Evolutionary conservation across 2,329 filamentous ascomycete species (phyloP).

Genomic region (Neofusicoccum umdonicola): DNA sequence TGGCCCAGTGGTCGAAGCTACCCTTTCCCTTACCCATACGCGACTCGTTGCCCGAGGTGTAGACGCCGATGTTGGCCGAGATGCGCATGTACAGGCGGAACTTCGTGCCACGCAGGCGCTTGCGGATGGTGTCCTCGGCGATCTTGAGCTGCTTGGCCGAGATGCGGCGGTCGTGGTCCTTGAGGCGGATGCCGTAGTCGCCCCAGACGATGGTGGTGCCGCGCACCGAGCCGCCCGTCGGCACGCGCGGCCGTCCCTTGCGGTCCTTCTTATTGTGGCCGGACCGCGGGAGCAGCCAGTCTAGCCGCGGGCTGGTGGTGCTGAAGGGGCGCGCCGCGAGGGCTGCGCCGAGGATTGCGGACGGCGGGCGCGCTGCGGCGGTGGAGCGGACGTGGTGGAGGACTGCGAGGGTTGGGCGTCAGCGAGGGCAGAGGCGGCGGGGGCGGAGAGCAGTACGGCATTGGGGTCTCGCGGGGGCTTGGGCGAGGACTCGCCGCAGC

Average conservation of each 20-base stretch:
- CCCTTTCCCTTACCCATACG: slow-evolving; percentile 99
- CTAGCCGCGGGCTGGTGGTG: slow-evolving; percentile 59
- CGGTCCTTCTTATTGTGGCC: slow-evolving; percentile 82
- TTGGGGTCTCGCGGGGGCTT: slow-evolving; percentile 19
- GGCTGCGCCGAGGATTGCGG: slow-evolving; percentile 19
- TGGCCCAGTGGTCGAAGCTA: slow-evolving; percentile 94
- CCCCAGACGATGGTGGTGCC: slow-evolving; percentile 96
- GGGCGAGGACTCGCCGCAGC: slow-evolving; percentile 26
- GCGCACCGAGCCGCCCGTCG: slow-evolving; percentile 85
- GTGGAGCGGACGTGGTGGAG: slow-evolving; percentile 20
- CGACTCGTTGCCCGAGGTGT: slow-evolving; percentile 91
- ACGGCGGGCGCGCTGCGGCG: slow-evolving; percentile 19
- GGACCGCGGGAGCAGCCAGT: slow-evolving; percentile 79
- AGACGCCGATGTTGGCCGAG: slow-evolving; percentile 90
- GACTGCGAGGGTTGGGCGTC: neutral
- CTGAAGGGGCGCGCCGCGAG: slow-evolving; percentile 63
- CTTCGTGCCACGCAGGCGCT: slow-evolving; percentile 81
- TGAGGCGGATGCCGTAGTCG: slow-evolving; percentile 91
- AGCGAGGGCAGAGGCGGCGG: neutral
- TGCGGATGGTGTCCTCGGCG: slow-evolving; percentile 91
- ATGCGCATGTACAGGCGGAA: slow-evolving; percentile 91
- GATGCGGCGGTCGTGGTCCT: slow-evolving; percentile 88
- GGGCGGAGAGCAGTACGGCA: neutral
- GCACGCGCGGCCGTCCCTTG: slow-evolving; percentile 83
- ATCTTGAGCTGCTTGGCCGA: slow-evolving; percentile 82